Base-by-base conservation (phyloP, 441 rosid genomes). In the Manihot esculenta region DNA sequence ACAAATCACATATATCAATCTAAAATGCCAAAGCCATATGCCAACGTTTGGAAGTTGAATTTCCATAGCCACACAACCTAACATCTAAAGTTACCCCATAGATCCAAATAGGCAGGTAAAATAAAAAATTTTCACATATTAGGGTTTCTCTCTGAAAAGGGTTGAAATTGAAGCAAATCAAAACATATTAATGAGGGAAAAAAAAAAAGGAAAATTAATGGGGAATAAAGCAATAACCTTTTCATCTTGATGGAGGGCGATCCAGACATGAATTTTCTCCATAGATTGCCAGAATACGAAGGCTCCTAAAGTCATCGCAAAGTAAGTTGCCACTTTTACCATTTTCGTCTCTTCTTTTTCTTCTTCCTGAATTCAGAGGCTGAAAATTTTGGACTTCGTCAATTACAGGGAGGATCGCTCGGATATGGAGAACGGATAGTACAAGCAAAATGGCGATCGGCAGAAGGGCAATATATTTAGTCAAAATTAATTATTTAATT, bases 221-320 rank as follows among this genome's bases (percentile, higher is more conserved):
- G 0, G n/a, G 45, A 67, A 80, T n/a, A 3, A 17, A 47, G 33
- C 30, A 30, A 30, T 10, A 10, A 72, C 91, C 91, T 87, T 87
- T 70, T 89, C 92, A 76, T 89, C 92, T 70, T 89, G 89, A 70
- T 73, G 94, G 74, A 89, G 92, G 44, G 92, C 94, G 80, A 87
- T 87, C 87, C 90, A 89, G 64, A 87, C 92, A 56, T 89, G 94
- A 55, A 87, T 76, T 59, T 79, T 83, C 70, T 86, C 89, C 92
- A 89, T 82, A 58, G 90, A 77, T 54, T 85, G 83, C 90, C 89
- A 83, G 77, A 89, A 89, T 41, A 82, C 45, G 79, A 89, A 86
- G 24, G 90, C 92, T 4, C 84, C 94, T 45, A 85, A 41, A 38
- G 92, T 57, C 92, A 89, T 84, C 6, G 76, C 92, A 38, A 85